phyloP scores from a whole-genome alignment of 2,329 filamentous ascomycete species.

The Fusarium armeniacum region DNA sequence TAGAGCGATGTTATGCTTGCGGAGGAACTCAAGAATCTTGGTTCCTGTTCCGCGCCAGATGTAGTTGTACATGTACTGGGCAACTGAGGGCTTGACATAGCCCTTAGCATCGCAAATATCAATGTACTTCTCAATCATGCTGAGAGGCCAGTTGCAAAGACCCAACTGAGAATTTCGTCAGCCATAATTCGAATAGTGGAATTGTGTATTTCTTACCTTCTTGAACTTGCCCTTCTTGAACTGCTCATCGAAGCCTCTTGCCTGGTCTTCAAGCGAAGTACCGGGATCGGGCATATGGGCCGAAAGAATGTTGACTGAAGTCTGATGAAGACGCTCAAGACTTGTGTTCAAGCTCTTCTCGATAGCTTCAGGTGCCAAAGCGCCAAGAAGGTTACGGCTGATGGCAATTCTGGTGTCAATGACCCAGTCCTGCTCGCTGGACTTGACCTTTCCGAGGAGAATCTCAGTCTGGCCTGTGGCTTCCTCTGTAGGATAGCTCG shows the following conservation, averaged over 20 bases:
- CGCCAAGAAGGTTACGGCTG: neutral
- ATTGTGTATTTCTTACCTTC: accelerated
- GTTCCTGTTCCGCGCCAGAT: neutral
- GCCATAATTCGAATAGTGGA: no score
- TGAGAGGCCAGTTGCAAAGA: slow-evolving; percentile 7
- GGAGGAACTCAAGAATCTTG: neutral
- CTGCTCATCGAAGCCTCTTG: neutral
- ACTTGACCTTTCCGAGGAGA: slow-evolving; percentile 1
- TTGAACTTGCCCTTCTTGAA: neutral
- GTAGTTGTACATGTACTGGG: slow-evolving; percentile 1
- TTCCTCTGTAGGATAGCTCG: neutral
- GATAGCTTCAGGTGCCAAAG: neutral
- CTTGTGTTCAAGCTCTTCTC: slow-evolving; percentile 1
- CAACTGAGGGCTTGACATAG: neutral
- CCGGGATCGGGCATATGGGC: slow-evolving; percentile 1
- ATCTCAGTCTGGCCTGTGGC: neutral
- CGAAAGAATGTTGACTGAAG: neutral
- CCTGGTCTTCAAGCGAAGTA: neutral
- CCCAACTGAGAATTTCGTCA: neutral
- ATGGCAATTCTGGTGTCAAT: neutral
- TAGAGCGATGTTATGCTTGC: neutral
- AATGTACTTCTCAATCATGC: slow-evolving; percentile 5
- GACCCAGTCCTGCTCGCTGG: neutral
- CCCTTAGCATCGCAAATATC: neutral
- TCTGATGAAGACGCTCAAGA: neutral